A percentile compares a stretch with the other conserved stretches of the same genome.
Evolutionary conservation across 345 rosid genomes (phyloP).

Genomic region (Cardamine occulta): DNA sequence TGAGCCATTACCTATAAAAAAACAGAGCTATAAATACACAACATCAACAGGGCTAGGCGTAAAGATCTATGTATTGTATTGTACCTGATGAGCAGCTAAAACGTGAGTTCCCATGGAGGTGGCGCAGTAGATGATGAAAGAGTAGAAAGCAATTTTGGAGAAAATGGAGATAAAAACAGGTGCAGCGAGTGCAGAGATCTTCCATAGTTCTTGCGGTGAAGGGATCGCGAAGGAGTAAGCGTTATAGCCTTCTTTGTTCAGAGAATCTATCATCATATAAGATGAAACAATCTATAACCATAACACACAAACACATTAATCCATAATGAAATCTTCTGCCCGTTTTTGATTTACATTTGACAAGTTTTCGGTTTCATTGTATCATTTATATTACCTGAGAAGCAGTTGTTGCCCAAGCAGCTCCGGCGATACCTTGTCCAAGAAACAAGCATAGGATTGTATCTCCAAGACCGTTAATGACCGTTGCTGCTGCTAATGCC

Average conservation of each 20-base stretch:
- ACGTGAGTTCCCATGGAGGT: conserved; percentile 80
- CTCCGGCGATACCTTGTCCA: conserved; percentile 90
- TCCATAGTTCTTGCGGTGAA: conserved; percentile 58
- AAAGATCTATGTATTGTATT: neutral
- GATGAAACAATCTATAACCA: conserved; percentile 74
- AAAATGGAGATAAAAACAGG: conserved; percentile 47
- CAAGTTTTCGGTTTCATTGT: neutral
- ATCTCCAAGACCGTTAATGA: conserved; percentile 80
- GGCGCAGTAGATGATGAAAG: conserved; percentile 76
- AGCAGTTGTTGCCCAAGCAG: conserved; percentile 89
- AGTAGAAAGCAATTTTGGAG: conserved; percentile 74
- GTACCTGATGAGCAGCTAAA: conserved; percentile 95
- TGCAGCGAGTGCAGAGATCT: conserved; percentile 63
- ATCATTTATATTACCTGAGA: conserved; percentile 62
- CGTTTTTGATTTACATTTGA: conserved; percentile 4
- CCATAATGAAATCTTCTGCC: conserved; percentile 7
- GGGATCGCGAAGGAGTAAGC: conserved; percentile 68
- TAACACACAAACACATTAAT: conserved; percentile 25
- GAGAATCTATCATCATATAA: conserved; percentile 83
- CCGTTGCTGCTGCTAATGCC: conserved; percentile 82
- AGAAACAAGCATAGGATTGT: conserved; percentile 73
- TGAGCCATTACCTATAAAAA: conserved; percentile 67
- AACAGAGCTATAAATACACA: neutral
- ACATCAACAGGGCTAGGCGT: neutral
- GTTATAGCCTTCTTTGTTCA: conserved; percentile 78